Base-by-base conservation (phyloP, 306 rosid genomes). In the Rubus idaeus region DNA sequence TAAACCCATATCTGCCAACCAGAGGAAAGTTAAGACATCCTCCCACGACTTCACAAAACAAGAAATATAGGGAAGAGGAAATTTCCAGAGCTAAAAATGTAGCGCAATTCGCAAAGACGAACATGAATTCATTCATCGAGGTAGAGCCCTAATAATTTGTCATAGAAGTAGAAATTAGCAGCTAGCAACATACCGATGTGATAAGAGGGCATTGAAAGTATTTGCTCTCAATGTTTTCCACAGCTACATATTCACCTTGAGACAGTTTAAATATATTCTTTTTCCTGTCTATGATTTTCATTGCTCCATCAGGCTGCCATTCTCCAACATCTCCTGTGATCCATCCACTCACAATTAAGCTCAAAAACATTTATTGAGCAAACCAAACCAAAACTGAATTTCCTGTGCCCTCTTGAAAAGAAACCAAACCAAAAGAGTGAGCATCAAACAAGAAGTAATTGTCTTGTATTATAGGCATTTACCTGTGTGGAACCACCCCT, bases 401-500 rank as follows among this genome's bases (percentile, higher is more conserved):
- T 4, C 0, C 53, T 10, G n/a, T n/a, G n/a, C n/a, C n/a, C n/a
- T 13, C 55, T 56, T 20, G 12, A 41, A 6, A 73, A 42, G 47
- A n/a, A n/a, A n/a, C n/a, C n/a, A 37, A 44, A 30, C 17, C 67
- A 73, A 7, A 56, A 6, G 23, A n/a, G 7, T 16, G 13, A 10
- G 21, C 30, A 62, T 50, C 45, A 71, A 78, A 44, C 9, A 58
- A 20, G n/a, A n/a, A 37, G 17, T 5, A 65, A 53, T 57, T 41
- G 23, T 16, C 41, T 46, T n/a, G 50, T 23, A 6, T 58, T 42
- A 30, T 40, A 26, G 11, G 64, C 77, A 20, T 49, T 75, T 92
- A 95, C 98, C 97, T 83, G 97, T 95, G 78, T 95, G 98, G 85
- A 95, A 92, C 98, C 98, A 92, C n/a, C 96, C 97, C 66, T 92